Evolutionary conservation across 257 asterid species (phyloP).

Genomic region (Eustoma russellianum): DNA sequence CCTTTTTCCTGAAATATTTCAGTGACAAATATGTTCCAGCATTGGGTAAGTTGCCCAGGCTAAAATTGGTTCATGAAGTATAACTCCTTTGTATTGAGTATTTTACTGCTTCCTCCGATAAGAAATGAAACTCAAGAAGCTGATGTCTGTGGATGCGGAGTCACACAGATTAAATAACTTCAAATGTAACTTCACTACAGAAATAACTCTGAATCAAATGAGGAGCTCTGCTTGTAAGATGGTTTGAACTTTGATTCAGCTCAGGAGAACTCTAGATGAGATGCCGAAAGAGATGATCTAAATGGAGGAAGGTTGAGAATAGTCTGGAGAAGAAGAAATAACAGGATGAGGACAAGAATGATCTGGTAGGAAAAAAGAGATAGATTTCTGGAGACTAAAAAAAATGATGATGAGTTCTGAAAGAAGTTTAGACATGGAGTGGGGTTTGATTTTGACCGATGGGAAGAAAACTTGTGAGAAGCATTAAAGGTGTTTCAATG

Average conservation of each 20-base stretch:
- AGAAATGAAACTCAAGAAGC: conserved; percentile 98
- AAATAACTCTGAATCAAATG: conserved; percentile 85
- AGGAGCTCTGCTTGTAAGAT: conserved; percentile 96
- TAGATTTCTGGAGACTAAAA: too few relatives aligned
- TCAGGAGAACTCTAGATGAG: conserved; percentile 93
- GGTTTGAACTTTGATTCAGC: conserved; percentile 74
- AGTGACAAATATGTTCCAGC: conserved; percentile 92
- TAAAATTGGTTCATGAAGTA: too few relatives aligned
- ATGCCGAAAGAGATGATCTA: conserved; percentile 91
- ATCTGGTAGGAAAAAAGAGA: too few relatives aligned
- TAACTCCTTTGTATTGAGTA: conserved; percentile 1
- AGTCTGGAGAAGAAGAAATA: too few relatives aligned
- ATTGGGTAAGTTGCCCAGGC: conserved; percentile 38
- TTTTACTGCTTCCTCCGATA: conserved; percentile 11
- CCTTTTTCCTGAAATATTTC: conserved; percentile 87
- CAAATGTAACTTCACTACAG: conserved; percentile 52
- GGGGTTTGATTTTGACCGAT: too few relatives aligned
- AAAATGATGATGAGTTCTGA: too few relatives aligned
- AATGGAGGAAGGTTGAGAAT: too few relatives aligned
- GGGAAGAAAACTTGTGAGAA: too few relatives aligned
- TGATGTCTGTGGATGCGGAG: conserved; percentile 96
- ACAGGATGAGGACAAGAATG: too few relatives aligned
- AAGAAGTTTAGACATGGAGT: too few relatives aligned
- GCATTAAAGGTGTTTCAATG: too few relatives aligned
- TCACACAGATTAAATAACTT: conserved; percentile 87